phyloP scores from a whole-genome alignment of 2,329 filamentous ascomycete species.

The Talaromyces albobiverticillius region DNA sequence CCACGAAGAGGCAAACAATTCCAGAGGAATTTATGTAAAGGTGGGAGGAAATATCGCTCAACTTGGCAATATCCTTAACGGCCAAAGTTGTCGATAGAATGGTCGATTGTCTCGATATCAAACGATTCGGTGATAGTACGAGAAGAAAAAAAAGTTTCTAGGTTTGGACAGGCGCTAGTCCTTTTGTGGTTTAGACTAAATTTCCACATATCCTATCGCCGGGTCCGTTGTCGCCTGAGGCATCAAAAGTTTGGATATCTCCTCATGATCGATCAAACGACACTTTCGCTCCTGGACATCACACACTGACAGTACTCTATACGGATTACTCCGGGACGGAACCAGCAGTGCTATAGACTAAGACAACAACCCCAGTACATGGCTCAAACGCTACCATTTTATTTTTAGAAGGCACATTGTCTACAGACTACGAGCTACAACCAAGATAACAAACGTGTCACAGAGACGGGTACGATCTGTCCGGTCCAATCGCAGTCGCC shows the following conservation, averaged over 20 bases:
- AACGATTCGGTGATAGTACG: conserved; percentile 8
- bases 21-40: not conserved
- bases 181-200: conserved; percentile 25
- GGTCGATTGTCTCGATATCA: conserved; percentile 1
- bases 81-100: not conserved
- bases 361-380: too few relatives aligned
- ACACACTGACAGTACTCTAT: too few relatives aligned
- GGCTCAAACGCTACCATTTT: too few relatives aligned
- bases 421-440: too few relatives aligned
- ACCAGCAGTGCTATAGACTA: too few relatives aligned
- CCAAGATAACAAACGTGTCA: too few relatives aligned
- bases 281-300: too few relatives aligned
- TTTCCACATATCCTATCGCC: conserved; percentile 32
- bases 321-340: too few relatives aligned
- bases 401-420: too few relatives aligned
- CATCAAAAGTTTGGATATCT: not conserved
- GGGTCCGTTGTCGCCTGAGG: conserved; percentile 8
- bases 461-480: too few relatives aligned
- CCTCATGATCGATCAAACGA: too few relatives aligned
- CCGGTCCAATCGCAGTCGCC: too few relatives aligned
- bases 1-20: conserved; percentile 4
- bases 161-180: conserved; percentile 30
- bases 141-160: conserved; percentile 44
- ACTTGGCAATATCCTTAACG: conserved; percentile 1
- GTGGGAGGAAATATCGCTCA: conserved; percentile 6